Base-by-base conservation (phyloP, 2,329 filamentous ascomycete species). In the Aspergillus glaucus region DNA sequence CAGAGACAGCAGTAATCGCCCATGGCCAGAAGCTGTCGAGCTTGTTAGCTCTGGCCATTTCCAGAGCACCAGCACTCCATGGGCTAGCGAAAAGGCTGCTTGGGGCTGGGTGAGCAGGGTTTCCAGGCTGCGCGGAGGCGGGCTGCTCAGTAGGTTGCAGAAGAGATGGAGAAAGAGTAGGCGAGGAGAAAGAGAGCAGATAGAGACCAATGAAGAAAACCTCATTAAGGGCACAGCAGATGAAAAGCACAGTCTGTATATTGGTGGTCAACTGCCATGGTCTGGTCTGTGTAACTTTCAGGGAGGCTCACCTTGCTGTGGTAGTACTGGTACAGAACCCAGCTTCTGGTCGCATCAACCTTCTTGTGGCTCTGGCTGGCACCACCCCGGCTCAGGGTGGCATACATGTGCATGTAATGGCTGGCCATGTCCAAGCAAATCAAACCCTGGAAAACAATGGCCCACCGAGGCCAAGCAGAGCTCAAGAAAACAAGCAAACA, bases 331-430 rank as follows among this genome's bases (percentile, higher is more conserved):
- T 95, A 93, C 68, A 98, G 74, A 50, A 97, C 77, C 82, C 85
- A 88, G 75, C 88, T 95, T 68, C 90, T 79, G 66, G 81, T 87
- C 71, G 87, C 85, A 66, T 95, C 89, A 46, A 98, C 85, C 61
- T 87, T 91, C 82, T 98, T 98, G 76, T 98, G 93, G 75, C 90
- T 88, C 59, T 81, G 75, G 15, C 84, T 81, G 47, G 82, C 79
- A 46, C 88, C 89, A 47, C 87, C 89, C 82, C 95, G 93, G 56
- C 85, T 85, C 62, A 96, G 76, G 1, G 90, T 95, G 10, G 91
- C 88, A 67, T 95, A 97, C 93, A 98, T 98, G 75, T 98, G 93
- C 78, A 97, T 92, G 68, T 97, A 98, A 72, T 98, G 93, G 68
- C 90, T 95, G 24, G 93, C 87, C 56, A 98, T 79, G 71, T 98